Evolutionary conservation across 805 yeast species (phyloP).

Genomic region (Trichomonascus vanleenenianus): DNA sequence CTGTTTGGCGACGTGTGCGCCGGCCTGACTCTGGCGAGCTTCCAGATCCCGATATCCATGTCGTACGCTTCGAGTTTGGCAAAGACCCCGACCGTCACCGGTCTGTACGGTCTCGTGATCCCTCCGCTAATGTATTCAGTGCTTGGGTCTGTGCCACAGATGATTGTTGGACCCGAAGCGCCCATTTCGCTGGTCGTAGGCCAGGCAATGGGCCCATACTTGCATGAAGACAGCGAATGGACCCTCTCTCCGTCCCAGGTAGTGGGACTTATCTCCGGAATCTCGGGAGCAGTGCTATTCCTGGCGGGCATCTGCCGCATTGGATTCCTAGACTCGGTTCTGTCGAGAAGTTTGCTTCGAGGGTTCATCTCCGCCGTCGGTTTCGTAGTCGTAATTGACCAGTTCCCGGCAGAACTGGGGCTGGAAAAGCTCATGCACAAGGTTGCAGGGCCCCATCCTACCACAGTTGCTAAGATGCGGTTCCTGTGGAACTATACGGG

Average conservation of each 20-base stretch:
- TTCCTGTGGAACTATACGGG: conserved; percentile 47
- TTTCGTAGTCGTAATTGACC: conserved; percentile 69
- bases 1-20: conserved; percentile 64
- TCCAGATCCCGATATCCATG: conserved; percentile 85
- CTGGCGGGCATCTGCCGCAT: conserved; percentile 73
- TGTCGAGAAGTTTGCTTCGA: conserved; percentile 66
- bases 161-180: conserved; percentile 90
- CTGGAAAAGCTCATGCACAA: conserved; percentile 37
- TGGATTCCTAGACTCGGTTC: conserved; percentile 76
- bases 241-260: conserved; percentile 43
- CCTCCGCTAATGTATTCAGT: conserved; percentile 74
- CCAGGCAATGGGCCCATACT: conserved; percentile 56
- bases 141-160: conserved; percentile 78
- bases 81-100: conserved; percentile 73
- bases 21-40: conserved; percentile 81
- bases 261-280: conserved; percentile 60
- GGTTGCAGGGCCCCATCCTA: conserved; percentile 41
- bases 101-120: conserved; percentile 65
- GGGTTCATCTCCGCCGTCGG: conserved; percentile 89
- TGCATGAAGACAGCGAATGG: conserved; percentile 21
- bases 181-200: conserved; percentile 81
- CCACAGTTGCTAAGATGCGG: conserved; percentile 61
- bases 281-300: conserved; percentile 66
- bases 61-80: conserved; percentile 79
- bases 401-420: conserved; percentile 67